These are phyloP conservation scores for Argentina anserina DNA, from an alignment of 306 rosid genomes.

Conservation along the genomic window DNA sequence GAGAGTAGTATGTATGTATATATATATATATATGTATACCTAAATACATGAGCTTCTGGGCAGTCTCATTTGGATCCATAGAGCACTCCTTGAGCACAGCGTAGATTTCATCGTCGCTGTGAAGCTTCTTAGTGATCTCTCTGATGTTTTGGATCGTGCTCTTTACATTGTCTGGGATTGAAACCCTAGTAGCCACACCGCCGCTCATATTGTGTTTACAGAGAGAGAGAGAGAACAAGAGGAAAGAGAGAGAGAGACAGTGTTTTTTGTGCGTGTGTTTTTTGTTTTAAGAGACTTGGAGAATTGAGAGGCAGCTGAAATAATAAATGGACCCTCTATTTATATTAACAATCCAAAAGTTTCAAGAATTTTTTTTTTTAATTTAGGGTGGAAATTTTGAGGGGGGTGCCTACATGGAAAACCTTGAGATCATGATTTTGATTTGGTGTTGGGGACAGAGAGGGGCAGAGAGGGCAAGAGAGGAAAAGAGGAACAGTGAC, in stretches of 20 bases:
- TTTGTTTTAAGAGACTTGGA: neutral
- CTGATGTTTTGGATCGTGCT: slow-evolving; percentile 56
- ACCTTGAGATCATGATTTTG: neutral
- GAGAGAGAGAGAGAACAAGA: neutral
- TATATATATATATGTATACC: slow-evolving; percentile 7
- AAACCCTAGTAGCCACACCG: slow-evolving; percentile 73
- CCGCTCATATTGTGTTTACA: slow-evolving; percentile 39
- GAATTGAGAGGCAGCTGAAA: slow-evolving; percentile 9
- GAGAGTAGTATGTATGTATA: too few species aligned
- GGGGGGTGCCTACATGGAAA: slow-evolving; percentile 5
- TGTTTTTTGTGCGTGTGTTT: slow-evolving; percentile 4
- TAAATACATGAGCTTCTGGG: slow-evolving; percentile 59
- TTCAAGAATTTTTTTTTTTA: neutral
- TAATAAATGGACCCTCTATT: neutral
- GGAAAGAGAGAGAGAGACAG: neutral
- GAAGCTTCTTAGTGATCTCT: slow-evolving; percentile 78
- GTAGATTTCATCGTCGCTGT: slow-evolving; percentile 82
- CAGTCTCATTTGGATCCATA: slow-evolving; percentile 89
- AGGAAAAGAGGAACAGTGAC: neutral
- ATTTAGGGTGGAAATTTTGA: neutral
- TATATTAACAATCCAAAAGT: neutral
- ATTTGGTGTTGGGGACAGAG: neutral
- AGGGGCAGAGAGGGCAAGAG: neutral
- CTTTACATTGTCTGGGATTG: slow-evolving; percentile 60
- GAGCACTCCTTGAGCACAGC: slow-evolving; percentile 64